Evolutionary conservation across 768 basidiomycete genomes (phyloP).

Genomic region (Leucosporidium scottii): DNA sequence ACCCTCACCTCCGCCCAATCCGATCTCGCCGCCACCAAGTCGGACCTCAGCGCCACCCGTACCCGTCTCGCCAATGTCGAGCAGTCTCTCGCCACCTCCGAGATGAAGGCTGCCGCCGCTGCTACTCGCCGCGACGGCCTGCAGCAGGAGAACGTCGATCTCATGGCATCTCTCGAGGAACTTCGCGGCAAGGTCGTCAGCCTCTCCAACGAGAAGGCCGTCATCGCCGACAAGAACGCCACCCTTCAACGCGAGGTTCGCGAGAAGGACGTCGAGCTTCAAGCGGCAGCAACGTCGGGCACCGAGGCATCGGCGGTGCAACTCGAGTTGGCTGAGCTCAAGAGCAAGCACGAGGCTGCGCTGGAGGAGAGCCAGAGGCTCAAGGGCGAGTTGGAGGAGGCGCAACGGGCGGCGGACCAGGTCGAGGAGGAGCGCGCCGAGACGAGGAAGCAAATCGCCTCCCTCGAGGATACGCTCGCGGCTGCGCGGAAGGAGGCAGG

Average conservation of each 20-base stretch:
- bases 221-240: conserved; percentile 60
- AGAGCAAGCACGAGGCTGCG: conserved; percentile 3
- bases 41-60: neutral
- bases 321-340: neutral
- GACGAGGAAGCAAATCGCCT: neutral
- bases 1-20: neutral
- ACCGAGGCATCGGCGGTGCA: neutral
- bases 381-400: neutral
- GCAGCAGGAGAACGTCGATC: conserved; percentile 60
- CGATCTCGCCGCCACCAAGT: neutral
- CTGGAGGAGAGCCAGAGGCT: conserved; percentile 11
- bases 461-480: conserved; percentile 5
- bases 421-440: neutral
- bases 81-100: neutral
- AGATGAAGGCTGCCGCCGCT: neutral
- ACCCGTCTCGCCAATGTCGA: neutral
- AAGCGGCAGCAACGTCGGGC: conserved; percentile 8
- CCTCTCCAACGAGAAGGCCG: conserved; percentile 63
- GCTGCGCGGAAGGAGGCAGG: neutral
- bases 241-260: conserved; percentile 52
- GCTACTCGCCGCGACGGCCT: conserved; percentile 49
- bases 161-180: conserved; percentile 75
- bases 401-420: neutral
- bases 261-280: conserved; percentile 54
- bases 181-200: conserved; percentile 79